Evolutionary conservation across 2,329 filamentous ascomycete species (phyloP), one percentile per base, ranked within the genome.

Genomic region (Talaromyces marneffei): DNA sequence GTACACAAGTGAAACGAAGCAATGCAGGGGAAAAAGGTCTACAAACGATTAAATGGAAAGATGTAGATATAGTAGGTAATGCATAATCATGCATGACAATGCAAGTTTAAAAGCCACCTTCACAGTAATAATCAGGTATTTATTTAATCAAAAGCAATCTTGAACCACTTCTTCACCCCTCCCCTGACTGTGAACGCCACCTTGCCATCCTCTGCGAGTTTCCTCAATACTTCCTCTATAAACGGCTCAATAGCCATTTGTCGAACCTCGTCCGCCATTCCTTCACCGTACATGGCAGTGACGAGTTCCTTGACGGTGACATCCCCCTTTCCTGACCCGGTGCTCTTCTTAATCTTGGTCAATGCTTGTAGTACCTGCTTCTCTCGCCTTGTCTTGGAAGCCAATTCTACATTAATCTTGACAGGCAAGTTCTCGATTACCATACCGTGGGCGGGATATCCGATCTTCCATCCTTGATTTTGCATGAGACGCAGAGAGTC

Each of bases 391-490:
- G 59, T 44, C 65, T 79, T 79, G n/a, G 69, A 64, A 0, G 57
- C 67, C 20, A 82, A 63, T 61, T 80, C 74, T 1, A 54, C 61
- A 0, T 31, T 60, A 40, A 81, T 78, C 63, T 79, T 80, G 14
- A 57, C 64, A 4, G 62, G 70, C 4, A 80, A 65, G 60, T 80
- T 65, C 1, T 50, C 14, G 37, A 81, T 77, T 0, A 72, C 68
- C 0, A 63, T 67, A 3, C 80, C 80, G 60, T 83, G 80, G 2
- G 75, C 80, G 0, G 80, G 75, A 63, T 82, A 80, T 0, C 79
- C 80, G 0, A 64, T 65, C 0, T 10, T 35, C 61, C 78, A 81
- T 8, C 68, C 65, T 1, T 76, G 71, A 0, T 60, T 48, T 2
- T 65, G 58, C 75, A 79, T 77, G 12, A 62, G 66, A 2, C 65